Evolutionary conservation across 306 rosid species (phyloP).

Genomic region (Bauhinia variegata): DNA sequence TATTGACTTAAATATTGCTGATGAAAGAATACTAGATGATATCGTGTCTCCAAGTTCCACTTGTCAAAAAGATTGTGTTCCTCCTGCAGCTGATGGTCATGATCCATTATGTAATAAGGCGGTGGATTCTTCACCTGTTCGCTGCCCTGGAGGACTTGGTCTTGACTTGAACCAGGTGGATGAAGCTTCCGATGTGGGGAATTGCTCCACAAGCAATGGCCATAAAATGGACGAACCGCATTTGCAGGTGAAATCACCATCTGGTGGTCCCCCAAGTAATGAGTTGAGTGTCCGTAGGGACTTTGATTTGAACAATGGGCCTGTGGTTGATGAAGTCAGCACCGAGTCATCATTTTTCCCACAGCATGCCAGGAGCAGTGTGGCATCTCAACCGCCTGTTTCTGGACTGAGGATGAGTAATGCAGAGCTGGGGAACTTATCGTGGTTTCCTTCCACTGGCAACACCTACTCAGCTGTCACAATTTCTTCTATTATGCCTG

Average conservation of each 20-base stretch:
- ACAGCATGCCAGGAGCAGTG: constrained; percentile 51
- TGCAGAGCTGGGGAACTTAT: constrained; percentile 58
- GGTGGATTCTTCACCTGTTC: constrained; percentile 38
- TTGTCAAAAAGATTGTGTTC: constrained; percentile 21
- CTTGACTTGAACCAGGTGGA: constrained; percentile 72
- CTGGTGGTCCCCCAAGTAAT: constrained; percentile 39
- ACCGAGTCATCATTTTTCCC: constrained; percentile 43
- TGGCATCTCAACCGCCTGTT: constrained; percentile 48
- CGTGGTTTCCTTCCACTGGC: constrained; percentile 67
- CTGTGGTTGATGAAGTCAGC: constrained; percentile 53
- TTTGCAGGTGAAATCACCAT: constrained; percentile 43
- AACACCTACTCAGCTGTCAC: constrained; percentile 66
- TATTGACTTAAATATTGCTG: constrained; percentile 73
- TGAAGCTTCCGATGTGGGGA: constrained; percentile 58
- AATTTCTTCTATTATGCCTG: constrained; percentile 64
- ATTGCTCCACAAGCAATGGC: constrained; percentile 41
- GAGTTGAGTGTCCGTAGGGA: constrained; percentile 49
- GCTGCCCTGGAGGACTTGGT: constrained; percentile 61
- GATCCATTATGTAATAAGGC: constrained; percentile 30
- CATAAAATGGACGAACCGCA: constrained; percentile 41
- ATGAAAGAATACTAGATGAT: constrained; percentile 67
- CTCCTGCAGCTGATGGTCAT: constrained; percentile 33
- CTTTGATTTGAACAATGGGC: constrained; percentile 81
- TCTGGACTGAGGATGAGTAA: constrained; percentile 56
- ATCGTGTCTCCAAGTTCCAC: constrained; percentile 43